Percentiles rank a stretch among this genome's conserved stretches.
These are phyloP conservation scores for Scleromitrula shiraiana DNA, from an alignment of 2,329 filamentous ascomycete genomes.

Conservation along the genomic window DNA sequence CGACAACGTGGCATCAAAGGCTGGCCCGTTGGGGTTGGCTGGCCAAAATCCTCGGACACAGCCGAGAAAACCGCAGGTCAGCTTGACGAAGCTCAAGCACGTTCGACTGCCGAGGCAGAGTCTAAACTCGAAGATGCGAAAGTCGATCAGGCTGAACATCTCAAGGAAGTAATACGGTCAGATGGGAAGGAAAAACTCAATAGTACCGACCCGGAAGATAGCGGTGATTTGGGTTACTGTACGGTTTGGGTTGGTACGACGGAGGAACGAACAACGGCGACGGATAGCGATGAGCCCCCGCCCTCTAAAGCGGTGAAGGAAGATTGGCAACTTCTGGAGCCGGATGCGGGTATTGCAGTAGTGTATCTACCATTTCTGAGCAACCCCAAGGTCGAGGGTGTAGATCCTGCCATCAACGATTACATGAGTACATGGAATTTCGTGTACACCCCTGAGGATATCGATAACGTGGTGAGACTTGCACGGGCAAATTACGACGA, in stretches of 20 bases:
- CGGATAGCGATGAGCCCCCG: slow-evolving; percentile 39
- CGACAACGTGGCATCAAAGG: slow-evolving; percentile 83
- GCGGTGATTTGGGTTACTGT: slow-evolving; percentile 74
- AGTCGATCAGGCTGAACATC: slow-evolving; percentile 35
- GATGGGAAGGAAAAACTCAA: slow-evolving; percentile 12
- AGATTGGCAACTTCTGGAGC: slow-evolving; percentile 62
- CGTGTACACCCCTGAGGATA: slow-evolving; percentile 83
- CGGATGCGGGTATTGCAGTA: slow-evolving; percentile 78
- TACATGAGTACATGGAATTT: slow-evolving; percentile 98
- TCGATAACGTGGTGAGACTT: slow-evolving; percentile 75
- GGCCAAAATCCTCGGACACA: slow-evolving; percentile 61
- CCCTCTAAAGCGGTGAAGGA: slow-evolving; percentile 43
- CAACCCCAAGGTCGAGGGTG: slow-evolving; percentile 69
- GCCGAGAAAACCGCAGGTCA: slow-evolving; percentile 53
- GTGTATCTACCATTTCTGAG: slow-evolving; percentile 85
- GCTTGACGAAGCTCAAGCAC: slow-evolving; percentile 58
- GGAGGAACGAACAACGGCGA: slow-evolving; percentile 55
- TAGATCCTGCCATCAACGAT: slow-evolving; percentile 77
- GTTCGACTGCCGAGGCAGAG: slow-evolving; percentile 48
- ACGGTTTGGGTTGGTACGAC: slow-evolving; percentile 91
- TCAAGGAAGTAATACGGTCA: slow-evolving; percentile 26
- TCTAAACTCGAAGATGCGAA: slow-evolving; percentile 56
- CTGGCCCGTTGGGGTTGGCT: slow-evolving; percentile 92
- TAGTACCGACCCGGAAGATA: slow-evolving; percentile 31
- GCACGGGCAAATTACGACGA: slow-evolving; percentile 82